Percentiles rank a stretch among this genome's conserved stretches.
Evolutionary conservation across 2,329 filamentous ascomycete species (phyloP).

Genomic region (Hirsutella thompsonii): DNA sequence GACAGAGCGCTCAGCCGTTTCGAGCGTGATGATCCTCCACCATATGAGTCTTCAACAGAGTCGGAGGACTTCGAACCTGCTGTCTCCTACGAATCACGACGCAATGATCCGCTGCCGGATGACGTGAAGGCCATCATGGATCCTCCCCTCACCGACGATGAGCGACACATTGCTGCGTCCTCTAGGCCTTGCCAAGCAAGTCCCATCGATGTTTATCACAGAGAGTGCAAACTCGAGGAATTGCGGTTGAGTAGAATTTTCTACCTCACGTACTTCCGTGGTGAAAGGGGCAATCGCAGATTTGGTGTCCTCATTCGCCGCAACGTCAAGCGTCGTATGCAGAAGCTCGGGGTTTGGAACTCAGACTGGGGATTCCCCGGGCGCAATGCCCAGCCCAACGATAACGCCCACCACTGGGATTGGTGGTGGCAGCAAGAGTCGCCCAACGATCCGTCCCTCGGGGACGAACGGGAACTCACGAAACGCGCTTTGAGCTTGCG

Average conservation of each 20-base stretch:
- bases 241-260: neutral
- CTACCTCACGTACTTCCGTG: neutral
- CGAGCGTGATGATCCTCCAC: conserved; percentile 2
- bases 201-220: neutral
- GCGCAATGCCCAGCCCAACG: neutral
- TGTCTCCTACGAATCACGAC: too few species aligned
- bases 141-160: neutral
- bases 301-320: conserved; percentile 1
- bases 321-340: conserved; percentile 1
- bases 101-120: neutral
- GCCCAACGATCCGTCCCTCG: too few species aligned
- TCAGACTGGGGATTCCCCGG: conserved; percentile 1
- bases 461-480: neutral
- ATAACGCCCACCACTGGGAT: neutral
- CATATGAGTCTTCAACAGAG: conserved; percentile 1
- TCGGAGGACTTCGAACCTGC: neutral
- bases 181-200: too few species aligned
- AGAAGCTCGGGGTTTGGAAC: conserved; percentile 3
- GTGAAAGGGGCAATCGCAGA: neutral
- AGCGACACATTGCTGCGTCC: neutral
- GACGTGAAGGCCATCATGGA: neutral
- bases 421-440: neutral
- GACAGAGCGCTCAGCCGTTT: neutral
- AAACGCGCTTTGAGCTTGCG: neutral
- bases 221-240: neutral